phyloP scores from a whole-genome alignment of 768 basidiomycete genomes.

The Macrocybe gigantea region DNA sequence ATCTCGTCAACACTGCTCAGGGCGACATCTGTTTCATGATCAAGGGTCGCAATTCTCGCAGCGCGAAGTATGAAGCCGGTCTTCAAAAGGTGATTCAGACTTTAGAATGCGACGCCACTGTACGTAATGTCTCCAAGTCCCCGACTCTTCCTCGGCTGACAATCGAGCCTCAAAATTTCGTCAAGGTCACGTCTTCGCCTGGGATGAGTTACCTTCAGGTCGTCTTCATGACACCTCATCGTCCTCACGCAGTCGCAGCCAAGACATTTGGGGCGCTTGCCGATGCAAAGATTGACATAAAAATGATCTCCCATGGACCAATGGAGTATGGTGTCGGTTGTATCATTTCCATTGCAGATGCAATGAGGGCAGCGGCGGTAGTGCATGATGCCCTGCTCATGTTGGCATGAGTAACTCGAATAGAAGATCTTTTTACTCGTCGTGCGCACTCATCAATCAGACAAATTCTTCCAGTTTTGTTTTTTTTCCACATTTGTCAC shows the following conservation, averaged over 20 bases:
- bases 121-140: not conserved
- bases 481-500: too few relatives aligned
- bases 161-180: too few relatives aligned
- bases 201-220: conserved; percentile 4
- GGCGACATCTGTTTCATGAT: conserved; percentile 5
- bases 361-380: conserved; percentile 1
- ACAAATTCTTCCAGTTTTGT: too few relatives aligned
- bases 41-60: not conserved
- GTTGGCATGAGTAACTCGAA: too few relatives aligned
- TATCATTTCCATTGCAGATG: not conserved
- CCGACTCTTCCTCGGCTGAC: too few relatives aligned
- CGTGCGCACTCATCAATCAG: too few relatives aligned
- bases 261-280: not conserved
- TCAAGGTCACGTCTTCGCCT: not conserved
- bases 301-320: not conserved
- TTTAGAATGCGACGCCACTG: not conserved
- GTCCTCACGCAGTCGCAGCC: not conserved
- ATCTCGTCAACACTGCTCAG: conserved; percentile 3
- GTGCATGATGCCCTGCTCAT: conserved; percentile 1
- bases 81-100: too few relatives aligned
- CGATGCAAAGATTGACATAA: conserved; percentile 1
- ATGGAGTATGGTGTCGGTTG: not conserved
- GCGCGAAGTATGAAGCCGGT: too few relatives aligned
- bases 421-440: too few relatives aligned
- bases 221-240: not conserved